Conservation (phyloP, 139 green algal genomes). For the Edaphochlamys debaryana region DNA sequence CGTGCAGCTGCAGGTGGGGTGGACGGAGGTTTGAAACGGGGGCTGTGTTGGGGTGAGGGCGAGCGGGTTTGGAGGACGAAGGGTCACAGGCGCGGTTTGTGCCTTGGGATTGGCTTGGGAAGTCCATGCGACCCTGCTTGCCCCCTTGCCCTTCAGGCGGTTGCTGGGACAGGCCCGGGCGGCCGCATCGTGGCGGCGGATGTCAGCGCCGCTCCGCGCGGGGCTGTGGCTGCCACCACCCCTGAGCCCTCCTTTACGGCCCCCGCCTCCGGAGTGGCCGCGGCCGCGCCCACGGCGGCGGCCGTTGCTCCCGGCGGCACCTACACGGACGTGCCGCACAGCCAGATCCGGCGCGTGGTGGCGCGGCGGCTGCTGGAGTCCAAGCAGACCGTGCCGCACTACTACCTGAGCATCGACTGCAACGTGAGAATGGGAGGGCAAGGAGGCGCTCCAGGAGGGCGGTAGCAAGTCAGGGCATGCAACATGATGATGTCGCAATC, state of each 20-base stretch:
- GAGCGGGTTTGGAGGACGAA: too few species aligned
- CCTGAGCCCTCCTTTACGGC: not conserved
- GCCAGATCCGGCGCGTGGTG: slow-evolving; percentile 88
- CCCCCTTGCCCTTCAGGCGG: slow-evolving; percentile 4
- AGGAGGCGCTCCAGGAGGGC: too few species aligned
- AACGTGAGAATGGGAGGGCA: slow-evolving; percentile 29
- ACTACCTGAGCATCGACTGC: slow-evolving; percentile 93
- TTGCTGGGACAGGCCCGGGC: slow-evolving; percentile 71
- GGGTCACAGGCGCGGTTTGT: too few species aligned
- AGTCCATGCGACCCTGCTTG: too few species aligned
- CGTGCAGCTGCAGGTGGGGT: slow-evolving; percentile 46
- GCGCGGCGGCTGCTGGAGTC: slow-evolving; percentile 90
- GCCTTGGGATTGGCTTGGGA: too few species aligned
- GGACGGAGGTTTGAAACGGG: too few species aligned
- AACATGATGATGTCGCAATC: too few species aligned
- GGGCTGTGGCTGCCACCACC: not conserved
- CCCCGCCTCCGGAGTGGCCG: slow-evolving; percentile 19
- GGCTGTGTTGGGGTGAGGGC: too few species aligned
- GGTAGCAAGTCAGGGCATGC: too few species aligned
- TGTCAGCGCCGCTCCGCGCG: slow-evolving; percentile 62
- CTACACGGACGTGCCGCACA: slow-evolving; percentile 81
- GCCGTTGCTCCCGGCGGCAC: slow-evolving; percentile 53
- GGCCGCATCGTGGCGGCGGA: slow-evolving; percentile 87
- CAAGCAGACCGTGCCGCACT: slow-evolving; percentile 97
- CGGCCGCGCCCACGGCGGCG: not conserved